Evolutionary conservation across 208 protist genomes (phyloP).

Genomic region (Balamuthia mandrillaris): DNA sequence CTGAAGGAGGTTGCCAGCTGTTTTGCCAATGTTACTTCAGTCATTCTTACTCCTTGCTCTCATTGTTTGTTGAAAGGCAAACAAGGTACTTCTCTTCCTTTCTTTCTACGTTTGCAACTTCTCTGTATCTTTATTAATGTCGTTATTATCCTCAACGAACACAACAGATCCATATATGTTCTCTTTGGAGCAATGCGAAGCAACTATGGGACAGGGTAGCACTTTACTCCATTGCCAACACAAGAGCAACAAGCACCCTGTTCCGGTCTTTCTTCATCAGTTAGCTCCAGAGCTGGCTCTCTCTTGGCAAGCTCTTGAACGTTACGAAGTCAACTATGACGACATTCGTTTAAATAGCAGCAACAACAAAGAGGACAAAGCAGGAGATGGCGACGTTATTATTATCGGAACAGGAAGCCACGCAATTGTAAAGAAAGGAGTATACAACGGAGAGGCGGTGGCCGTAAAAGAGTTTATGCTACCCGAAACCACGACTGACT

Average conservation of each 20-base stretch:
- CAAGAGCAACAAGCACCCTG: not conserved
- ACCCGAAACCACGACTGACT: not conserved
- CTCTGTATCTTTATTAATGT: not conserved
- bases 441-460: constrained; percentile 1
- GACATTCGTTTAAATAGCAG: too few species aligned
- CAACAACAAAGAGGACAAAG: too few species aligned
- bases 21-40: too few species aligned
- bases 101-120: not conserved
- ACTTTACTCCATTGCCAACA: not conserved
- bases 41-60: not conserved
- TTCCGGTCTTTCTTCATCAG: constrained; percentile 22
- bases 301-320: not conserved
- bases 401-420: too few species aligned
- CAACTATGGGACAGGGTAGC: not conserved
- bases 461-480: constrained; percentile 16
- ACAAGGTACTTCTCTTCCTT: not conserved
- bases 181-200: not conserved
- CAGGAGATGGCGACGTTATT: too few species aligned
- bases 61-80: not conserved
- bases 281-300: not conserved
- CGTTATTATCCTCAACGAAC: not conserved
- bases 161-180: not conserved
- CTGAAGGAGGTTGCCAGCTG: too few species aligned
- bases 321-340: not conserved
- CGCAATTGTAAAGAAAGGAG: too few species aligned